Percentiles rank a stretch among this genome's conserved stretches.
Evolutionary conservation across 192 early-diverging fungal genomes (phyloP).

Genomic region (Backusella australiensis): DNA sequence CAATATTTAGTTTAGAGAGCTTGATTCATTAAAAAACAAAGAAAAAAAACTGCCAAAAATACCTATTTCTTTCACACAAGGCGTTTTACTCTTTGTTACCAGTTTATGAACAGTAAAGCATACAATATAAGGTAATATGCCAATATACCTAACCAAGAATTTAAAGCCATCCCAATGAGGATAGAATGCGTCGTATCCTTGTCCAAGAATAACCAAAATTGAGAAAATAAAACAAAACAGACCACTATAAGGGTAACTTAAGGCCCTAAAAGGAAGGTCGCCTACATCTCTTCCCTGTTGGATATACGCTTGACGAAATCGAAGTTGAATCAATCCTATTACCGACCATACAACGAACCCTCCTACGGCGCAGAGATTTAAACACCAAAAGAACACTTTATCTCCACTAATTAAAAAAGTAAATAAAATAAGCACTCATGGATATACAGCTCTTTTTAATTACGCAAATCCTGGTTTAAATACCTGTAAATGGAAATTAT

Average conservation of each 20-base stretch:
- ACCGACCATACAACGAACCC: conserved; percentile 81
- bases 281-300: conserved; percentile 59
- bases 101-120: conserved; percentile 61
- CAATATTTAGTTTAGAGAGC: not conserved
- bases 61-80: conserved; percentile 59
- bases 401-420: conserved; percentile 21
- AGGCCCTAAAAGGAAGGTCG: conserved; percentile 67
- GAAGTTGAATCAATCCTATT: conserved; percentile 70
- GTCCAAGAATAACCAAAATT: conserved; percentile 58
- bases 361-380: conserved; percentile 62
- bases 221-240: conserved; percentile 60
- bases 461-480: not conserved
- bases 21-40: not conserved
- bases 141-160: conserved; percentile 60
- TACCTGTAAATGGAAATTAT: conserved; percentile 43
- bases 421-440: not conserved
- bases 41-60: not conserved
- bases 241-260: conserved; percentile 65
- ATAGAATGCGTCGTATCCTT: conserved; percentile 52
- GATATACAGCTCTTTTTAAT: not conserved
- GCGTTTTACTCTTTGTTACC: conserved; percentile 41
- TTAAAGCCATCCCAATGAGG: conserved; percentile 46
- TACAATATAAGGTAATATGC: conserved; percentile 56
- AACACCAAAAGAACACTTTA: conserved; percentile 54
- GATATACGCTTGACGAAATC: conserved; percentile 76